A percentile compares a stretch with the other conserved stretches of the same genome.
These are phyloP conservation scores for Beta vulgaris DNA, from an alignment of 148 eudicot species.

Conservation along the genomic window DNA sequence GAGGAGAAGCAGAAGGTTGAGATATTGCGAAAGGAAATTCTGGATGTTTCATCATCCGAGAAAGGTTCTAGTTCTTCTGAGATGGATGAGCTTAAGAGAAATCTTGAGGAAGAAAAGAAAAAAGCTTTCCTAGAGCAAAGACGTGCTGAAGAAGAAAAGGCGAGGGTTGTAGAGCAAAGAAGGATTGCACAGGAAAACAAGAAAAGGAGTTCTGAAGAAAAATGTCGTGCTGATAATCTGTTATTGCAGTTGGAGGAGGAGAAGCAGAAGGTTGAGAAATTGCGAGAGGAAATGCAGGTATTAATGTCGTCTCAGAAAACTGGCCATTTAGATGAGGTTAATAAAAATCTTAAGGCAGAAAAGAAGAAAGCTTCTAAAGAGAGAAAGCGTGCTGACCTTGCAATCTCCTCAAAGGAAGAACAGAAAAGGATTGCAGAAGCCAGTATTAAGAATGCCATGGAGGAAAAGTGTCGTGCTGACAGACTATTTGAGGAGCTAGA, in stretches of 20 bases:
- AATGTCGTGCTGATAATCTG: slow-evolving; percentile 21
- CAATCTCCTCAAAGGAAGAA: slow-evolving; percentile 34
- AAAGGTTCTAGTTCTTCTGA: slow-evolving; percentile 10
- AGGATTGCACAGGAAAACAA: slow-evolving; percentile 21
- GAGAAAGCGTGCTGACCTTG: slow-evolving; percentile 33
- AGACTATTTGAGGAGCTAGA: slow-evolving; percentile 41
- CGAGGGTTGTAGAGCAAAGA: slow-evolving; percentile 32
- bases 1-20: slow-evolving; percentile 21
- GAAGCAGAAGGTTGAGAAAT: slow-evolving; percentile 17
- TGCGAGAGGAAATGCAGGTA: slow-evolving; percentile 29
- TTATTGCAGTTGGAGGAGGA: slow-evolving; percentile 15
- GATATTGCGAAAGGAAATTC: slow-evolving; percentile 23
- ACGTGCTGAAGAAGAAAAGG: slow-evolving; percentile 34
- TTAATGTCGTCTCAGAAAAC: slow-evolving; percentile 10
- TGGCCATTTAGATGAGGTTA: slow-evolving; percentile 17
- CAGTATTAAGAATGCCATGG: slow-evolving; percentile 36
- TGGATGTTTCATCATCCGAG: slow-evolving; percentile 13
- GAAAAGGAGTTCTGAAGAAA: slow-evolving; percentile 31
- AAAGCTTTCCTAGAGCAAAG: slow-evolving; percentile 31
- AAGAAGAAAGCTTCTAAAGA: slow-evolving; percentile 26
- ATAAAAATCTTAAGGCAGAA: slow-evolving; percentile 29
- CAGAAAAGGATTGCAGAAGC: slow-evolving; percentile 41
- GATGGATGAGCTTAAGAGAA: slow-evolving; percentile 18
- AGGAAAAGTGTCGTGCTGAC: slow-evolving; percentile 47
- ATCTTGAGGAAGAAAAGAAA: slow-evolving; percentile 35